Conservation (phyloP, 257 asterid species). For the Handroanthus guayacan region DNA sequence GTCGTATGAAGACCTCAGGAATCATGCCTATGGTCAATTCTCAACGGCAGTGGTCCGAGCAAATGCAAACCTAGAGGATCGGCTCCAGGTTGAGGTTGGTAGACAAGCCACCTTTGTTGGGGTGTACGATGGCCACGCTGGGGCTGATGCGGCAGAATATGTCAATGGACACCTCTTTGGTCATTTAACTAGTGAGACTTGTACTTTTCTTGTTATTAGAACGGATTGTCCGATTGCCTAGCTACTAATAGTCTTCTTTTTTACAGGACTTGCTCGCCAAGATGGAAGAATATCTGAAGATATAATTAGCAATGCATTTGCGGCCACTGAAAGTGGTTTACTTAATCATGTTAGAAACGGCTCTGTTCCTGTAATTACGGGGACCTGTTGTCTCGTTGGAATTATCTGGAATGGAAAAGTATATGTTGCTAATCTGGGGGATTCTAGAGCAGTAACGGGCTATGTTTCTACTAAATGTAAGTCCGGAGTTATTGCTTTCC, state of each 20-base stretch:
- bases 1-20: conserved; percentile 75
- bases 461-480: conserved; percentile 33
- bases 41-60: conserved; percentile 78
- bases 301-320: conserved; percentile 55
- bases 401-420: conserved; percentile 61
- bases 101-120: conserved; percentile 69
- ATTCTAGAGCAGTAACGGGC: conserved; percentile 83
- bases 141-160: conserved; percentile 66
- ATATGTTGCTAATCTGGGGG: conserved; percentile 79
- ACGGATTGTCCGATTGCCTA: too few relatives aligned
- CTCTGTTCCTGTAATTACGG: conserved; percentile 44
- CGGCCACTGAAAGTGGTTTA: conserved; percentile 72
- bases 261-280: conserved; percentile 64
- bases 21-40: conserved; percentile 71
- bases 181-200: conserved; percentile 58
- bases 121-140: conserved; percentile 91
- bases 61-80: conserved; percentile 68
- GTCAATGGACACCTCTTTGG: conserved; percentile 60
- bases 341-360: conserved; percentile 50
- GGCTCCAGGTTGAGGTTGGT: conserved; percentile 76
- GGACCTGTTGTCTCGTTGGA: conserved; percentile 87
- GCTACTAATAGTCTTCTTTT: neutral
- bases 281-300: conserved; percentile 58
- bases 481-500: conserved; percentile 59
- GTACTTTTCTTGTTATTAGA: too few relatives aligned